Base-by-base conservation (phyloP, 805 yeast species). In the Barnettozyma californica region DNA sequence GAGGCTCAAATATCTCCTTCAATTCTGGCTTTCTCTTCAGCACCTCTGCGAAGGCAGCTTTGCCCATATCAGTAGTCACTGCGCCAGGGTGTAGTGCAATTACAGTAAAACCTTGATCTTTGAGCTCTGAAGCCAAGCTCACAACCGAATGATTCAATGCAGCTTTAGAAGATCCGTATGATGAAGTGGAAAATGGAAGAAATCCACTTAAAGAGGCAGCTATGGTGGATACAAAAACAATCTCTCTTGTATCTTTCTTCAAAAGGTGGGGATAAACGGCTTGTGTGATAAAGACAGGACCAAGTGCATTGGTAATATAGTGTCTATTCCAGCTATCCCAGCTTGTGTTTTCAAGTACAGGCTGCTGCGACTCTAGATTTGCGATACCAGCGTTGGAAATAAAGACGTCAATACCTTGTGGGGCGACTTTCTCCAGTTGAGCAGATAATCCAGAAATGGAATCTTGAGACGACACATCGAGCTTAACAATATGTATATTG, bases 81-180 rank as follows among this genome's bases (percentile, higher is more conserved):
- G 61, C 33, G 35, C 76, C 76, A 0, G 77, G 77, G 45, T 68
- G 70, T 13, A 69, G 13, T 11, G 69, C 53, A 20, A 68, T 52
- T 37, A 65, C 59, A 10, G 56, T 61, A 49, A 62, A 68, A 2
- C 59, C 64, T 41, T 65, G 63, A 3, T 29, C 45, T 20, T 44
- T 47, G 23, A 62, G 44, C 45, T 69, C 73, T 26, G n/a, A 11
- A 36, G 65, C 48, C 33, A 71, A 34, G 20, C 57, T 54, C 37
- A 48, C 58, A 10, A 54, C 58, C 13, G 61, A 47, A 51, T 57
- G 63, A 55, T 70, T 69, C 46, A 69, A 41, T 1, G 68, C 69
- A 9, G 67, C 65, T 48, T 68, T 68, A 8, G 71, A 66, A 9
- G 52, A 56, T 10, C 68, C 69, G 45, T 68, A 67, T 1, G 53